A percentile compares a stretch with the other conserved stretches of the same genome.
Evolutionary conservation across 768 basidiomycete species (phyloP).

Genomic region (Boletellus ananiceps): DNA sequence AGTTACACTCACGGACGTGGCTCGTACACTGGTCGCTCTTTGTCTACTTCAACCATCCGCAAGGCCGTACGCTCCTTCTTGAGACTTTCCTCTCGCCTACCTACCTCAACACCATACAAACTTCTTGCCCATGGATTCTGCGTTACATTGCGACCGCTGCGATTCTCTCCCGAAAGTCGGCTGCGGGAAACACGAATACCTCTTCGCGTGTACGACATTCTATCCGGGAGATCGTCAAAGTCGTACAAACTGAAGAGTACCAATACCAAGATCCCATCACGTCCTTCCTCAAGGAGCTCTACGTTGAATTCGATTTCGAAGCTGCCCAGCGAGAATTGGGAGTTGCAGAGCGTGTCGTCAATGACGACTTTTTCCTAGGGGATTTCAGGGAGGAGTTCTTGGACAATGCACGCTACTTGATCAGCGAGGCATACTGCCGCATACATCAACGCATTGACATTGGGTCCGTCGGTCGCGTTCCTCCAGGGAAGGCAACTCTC

Average conservation of each 20-base stretch:
- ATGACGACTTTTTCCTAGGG: slow-evolving; percentile 90
- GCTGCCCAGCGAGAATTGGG: slow-evolving; percentile 82
- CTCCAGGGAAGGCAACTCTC: not conserved
- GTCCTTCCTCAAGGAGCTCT: slow-evolving; percentile 87
- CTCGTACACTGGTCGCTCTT: slow-evolving; percentile 97
- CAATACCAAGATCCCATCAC: slow-evolving; percentile 95
- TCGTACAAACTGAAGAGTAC: slow-evolving; percentile 93
- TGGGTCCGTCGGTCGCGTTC: slow-evolving; percentile 42
- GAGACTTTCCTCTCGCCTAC: slow-evolving; percentile 95
- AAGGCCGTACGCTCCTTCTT: slow-evolving; percentile 86
- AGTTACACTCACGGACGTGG: slow-evolving; percentile 94
- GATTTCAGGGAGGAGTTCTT: slow-evolving; percentile 92
- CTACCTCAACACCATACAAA: slow-evolving; percentile 98
- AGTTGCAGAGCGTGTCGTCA: slow-evolving; percentile 75
- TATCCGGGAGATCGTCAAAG: slow-evolving; percentile 86
- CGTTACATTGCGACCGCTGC: slow-evolving; percentile 93
- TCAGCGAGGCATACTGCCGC: slow-evolving; percentile 96
- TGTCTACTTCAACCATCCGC: slow-evolving; percentile 95
- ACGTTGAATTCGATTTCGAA: slow-evolving; percentile 95
- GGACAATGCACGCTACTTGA: slow-evolving; percentile 93
- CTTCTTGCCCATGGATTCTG: slow-evolving; percentile 89
- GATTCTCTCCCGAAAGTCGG: slow-evolving; percentile 81
- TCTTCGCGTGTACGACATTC: slow-evolving; percentile 81
- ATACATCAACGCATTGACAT: slow-evolving; percentile 94
- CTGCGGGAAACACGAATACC: slow-evolving; percentile 42